A percentile compares a stretch with the other conserved stretches of the same genome.
phyloP scores from a whole-genome alignment of 176 grass and related monocot genomes.

The Triticum monococcum region DNA sequence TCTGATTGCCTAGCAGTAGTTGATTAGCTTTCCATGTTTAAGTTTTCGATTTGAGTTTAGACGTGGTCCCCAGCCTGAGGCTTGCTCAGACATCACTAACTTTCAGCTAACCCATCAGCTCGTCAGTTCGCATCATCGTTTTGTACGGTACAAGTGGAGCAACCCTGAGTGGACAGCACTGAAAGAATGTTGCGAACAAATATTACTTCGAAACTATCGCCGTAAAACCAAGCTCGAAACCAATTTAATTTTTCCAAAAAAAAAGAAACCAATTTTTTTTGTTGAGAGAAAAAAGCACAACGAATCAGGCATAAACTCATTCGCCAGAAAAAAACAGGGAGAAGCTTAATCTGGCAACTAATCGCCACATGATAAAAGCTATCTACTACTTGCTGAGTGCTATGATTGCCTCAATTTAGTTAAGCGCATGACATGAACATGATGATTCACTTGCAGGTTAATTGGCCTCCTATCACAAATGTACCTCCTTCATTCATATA shows the following conservation, averaged over 20 bases:
- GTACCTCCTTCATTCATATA: no score
- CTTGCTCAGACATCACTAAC: conserved; percentile 42
- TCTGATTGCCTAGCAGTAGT: conserved; percentile 20
- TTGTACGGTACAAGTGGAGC: not conserved
- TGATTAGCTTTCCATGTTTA: conserved; percentile 25
- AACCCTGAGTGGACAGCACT: not conserved
- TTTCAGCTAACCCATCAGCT: not conserved
- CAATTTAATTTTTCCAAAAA: no score
- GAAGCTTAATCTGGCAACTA: not conserved
- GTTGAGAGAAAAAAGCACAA: not conserved
- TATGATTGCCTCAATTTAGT: not conserved
- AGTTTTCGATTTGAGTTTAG: conserved; percentile 10
- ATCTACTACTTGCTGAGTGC: conserved; percentile 6
- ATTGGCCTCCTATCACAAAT: not conserved
- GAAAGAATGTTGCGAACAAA: not conserved
- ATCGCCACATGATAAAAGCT: not conserved
- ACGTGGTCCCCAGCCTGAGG: not conserved
- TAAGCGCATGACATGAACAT: not conserved
- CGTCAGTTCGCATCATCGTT: not conserved
- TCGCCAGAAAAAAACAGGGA: no score
- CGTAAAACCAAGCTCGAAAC: not conserved
- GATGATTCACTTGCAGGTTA: not conserved
- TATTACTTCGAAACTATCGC: not conserved
- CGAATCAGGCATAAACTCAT: not conserved
- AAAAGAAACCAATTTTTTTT: not conserved